Evolutionary conservation across 768 basidiomycete species (phyloP).

Genomic region (Pulveroboletus frians): DNA sequence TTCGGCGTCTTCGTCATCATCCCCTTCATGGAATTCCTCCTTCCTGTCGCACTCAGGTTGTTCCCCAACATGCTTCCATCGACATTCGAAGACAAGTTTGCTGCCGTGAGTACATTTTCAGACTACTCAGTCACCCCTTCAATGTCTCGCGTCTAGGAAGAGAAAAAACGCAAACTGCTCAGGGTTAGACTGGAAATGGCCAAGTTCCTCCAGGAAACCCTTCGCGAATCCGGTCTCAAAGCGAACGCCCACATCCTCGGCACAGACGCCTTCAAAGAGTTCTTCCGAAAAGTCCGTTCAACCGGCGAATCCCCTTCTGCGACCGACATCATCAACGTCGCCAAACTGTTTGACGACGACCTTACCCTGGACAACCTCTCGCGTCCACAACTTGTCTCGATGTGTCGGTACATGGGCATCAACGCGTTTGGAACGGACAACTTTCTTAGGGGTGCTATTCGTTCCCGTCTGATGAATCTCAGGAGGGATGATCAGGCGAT

Average conservation of each 20-base stretch:
- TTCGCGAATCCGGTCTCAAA: constrained; percentile 89
- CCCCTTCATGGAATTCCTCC: constrained; percentile 96
- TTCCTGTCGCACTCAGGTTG: constrained; percentile 92
- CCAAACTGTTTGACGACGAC: constrained; percentile 96
- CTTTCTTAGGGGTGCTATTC: constrained; percentile 89
- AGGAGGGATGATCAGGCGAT: constrained; percentile 94
- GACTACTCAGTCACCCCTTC: background rate
- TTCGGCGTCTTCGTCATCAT: constrained; percentile 94
- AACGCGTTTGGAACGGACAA: constrained; percentile 99
- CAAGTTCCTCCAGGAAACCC: constrained; percentile 96
- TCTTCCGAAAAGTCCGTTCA: constrained; percentile 96
- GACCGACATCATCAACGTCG: constrained; percentile 87
- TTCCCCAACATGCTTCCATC: constrained; percentile 99
- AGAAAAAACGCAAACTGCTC: constrained; percentile 93
- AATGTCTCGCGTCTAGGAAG: constrained; percentile 53
- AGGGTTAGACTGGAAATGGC: constrained; percentile 97
- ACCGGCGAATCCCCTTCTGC: constrained; percentile 93
- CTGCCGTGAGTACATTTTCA: constrained; percentile 54
- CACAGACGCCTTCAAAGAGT: constrained; percentile 95
- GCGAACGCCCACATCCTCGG: constrained; percentile 91
- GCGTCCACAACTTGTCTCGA: constrained; percentile 95
- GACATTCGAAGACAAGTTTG: constrained; percentile 96
- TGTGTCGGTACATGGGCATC: constrained; percentile 96
- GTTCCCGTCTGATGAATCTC: constrained; percentile 73
- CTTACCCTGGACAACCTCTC: constrained; percentile 97